Evolutionary conservation across 2,329 filamentous ascomycete species (phyloP).

Genomic region (Leptographium wingfieldii): DNA sequence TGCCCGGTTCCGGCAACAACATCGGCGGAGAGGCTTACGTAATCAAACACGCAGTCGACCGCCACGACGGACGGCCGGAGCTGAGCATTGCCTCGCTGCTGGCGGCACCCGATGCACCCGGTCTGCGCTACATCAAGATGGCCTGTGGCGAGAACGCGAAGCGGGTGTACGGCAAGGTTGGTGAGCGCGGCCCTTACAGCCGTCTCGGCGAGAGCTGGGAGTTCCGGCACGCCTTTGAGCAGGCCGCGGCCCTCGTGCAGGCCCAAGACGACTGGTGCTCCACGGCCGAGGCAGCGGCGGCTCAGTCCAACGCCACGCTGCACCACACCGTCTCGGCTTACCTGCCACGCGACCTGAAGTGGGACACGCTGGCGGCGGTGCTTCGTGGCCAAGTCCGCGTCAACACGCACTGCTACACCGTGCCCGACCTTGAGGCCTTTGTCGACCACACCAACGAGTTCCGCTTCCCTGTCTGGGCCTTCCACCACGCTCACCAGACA

Average conservation of each 20-base stretch:
- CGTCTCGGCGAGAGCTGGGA: conserved; percentile 58
- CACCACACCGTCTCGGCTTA: conserved; percentile 42
- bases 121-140: conserved; percentile 62
- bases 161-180: conserved; percentile 42
- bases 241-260: conserved; percentile 42
- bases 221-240: conserved; percentile 55
- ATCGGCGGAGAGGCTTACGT: conserved; percentile 60
- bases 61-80: conserved; percentile 45
- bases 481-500: conserved; percentile 58
- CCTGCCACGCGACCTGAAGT: conserved; percentile 48
- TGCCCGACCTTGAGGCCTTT: conserved; percentile 56
- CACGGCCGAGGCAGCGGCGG: conserved; percentile 40
- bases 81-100: conserved; percentile 51
- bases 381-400: conserved; percentile 55
- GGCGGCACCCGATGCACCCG: conserved; percentile 50
- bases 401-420: conserved; percentile 61
- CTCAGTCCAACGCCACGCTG: conserved; percentile 31
- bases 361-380: conserved; percentile 50
- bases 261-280: conserved; percentile 58
- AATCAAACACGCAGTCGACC: conserved; percentile 55
- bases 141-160: conserved; percentile 62
- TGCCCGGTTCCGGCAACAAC: conserved; percentile 60
- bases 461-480: conserved; percentile 51
- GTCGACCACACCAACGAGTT: conserved; percentile 62
- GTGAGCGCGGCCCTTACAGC: conserved; percentile 42